Evolutionary conservation across 768 basidiomycete genomes (phyloP).

Genomic region (Suillus subalutaceus): DNA sequence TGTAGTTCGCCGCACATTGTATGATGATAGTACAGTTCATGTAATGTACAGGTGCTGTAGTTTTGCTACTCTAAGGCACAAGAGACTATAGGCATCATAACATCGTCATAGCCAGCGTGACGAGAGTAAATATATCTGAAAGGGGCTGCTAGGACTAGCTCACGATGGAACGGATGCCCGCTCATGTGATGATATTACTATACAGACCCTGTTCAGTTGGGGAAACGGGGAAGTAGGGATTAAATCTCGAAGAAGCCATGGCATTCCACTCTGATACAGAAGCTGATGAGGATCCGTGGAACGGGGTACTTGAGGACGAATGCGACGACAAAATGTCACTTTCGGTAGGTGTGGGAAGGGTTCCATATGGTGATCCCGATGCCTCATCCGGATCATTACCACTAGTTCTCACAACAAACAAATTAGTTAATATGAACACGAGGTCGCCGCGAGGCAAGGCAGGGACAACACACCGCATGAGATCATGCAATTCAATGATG

Average conservation of each 20-base stretch:
- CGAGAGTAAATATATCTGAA: constrained; percentile 27
- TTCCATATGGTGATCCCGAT: constrained; percentile 54
- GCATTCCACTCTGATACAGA: constrained; percentile 65
- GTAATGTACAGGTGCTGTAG: constrained; percentile 32
- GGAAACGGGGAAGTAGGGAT: constrained; percentile 68
- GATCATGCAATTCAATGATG: constrained; percentile 60
- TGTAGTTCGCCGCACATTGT: constrained; percentile 18
- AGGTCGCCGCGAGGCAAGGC: constrained; percentile 35
- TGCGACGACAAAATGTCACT: constrained; percentile 58
- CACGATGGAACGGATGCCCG: constrained; percentile 5
- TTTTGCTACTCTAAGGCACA: constrained; percentile 31
- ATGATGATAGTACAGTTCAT: constrained; percentile 35
- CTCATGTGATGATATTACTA: constrained; percentile 58
- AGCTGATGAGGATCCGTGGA: constrained; percentile 42
- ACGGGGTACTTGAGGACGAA: constrained; percentile 45
- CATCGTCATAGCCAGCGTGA: constrained; percentile 37
- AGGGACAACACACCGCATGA: constrained; percentile 62
- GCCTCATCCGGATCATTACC: constrained; percentile 54
- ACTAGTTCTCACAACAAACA: constrained; percentile 40
- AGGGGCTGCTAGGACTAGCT: constrained; percentile 13
- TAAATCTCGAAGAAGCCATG: constrained; percentile 57
- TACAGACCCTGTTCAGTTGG: constrained; percentile 59
- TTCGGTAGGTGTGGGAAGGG: constrained; percentile 59
- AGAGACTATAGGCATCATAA: constrained; percentile 23
- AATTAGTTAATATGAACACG: constrained; percentile 37